Percentiles rank a stretch among this genome's conserved stretches.
phyloP scores from a whole-genome alignment of 805 yeast species.

The Saccharomycopsis malanga region DNA sequence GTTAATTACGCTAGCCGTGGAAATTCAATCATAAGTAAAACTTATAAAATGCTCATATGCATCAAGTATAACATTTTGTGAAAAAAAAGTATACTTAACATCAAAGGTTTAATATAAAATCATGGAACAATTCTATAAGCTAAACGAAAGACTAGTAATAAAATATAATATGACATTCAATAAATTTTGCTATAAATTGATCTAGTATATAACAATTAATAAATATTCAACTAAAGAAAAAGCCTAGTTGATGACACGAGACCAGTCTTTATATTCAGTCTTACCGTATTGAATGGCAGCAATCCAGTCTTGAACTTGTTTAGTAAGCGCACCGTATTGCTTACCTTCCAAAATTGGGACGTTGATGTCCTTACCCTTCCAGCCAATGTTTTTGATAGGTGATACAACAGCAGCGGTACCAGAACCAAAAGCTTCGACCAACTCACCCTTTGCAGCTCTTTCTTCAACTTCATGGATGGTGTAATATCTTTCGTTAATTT shows the following conservation, averaged over 20 bases:
- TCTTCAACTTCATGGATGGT: slow-evolving; percentile 76
- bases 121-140: no score
- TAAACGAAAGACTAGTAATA: no score
- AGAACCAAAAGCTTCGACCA: slow-evolving; percentile 92
- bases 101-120: no score
- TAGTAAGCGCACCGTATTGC: slow-evolving; percentile 73
- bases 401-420: slow-evolving; percentile 98
- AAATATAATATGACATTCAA: no score
- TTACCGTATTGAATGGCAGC: slow-evolving; percentile 86
- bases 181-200: no score
- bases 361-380: slow-evolving; percentile 59
- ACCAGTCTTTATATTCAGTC: slow-evolving; percentile 53
- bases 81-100: no score
- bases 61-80: no score
- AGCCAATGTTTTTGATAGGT: slow-evolving; percentile 84
- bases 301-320: slow-evolving; percentile 77
- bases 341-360: slow-evolving; percentile 81
- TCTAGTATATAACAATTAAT: no score
- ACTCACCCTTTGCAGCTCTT: slow-evolving; percentile 69
- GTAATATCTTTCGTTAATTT: slow-evolving; percentile 72
- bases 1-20: no score
- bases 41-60: no score
- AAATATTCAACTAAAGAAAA: no score
- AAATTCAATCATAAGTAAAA: no score
- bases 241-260: slow-evolving; percentile 2